phyloP scores from a whole-genome alignment of 306 rosid genomes.

The Cucurbita maxima region DNA sequence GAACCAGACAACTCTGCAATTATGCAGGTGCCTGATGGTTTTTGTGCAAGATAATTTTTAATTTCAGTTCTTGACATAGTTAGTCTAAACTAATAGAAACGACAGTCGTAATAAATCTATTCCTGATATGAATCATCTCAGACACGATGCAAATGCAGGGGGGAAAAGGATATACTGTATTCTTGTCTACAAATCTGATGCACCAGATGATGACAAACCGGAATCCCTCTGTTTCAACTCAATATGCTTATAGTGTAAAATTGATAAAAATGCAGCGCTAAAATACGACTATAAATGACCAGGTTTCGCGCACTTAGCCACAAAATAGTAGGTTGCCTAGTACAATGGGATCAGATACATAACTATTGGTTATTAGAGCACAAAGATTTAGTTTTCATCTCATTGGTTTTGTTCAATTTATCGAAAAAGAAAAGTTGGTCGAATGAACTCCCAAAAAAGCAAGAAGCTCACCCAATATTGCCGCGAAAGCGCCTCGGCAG shows the following conservation, averaged over 20 bases:
- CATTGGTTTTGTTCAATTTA: constrained; percentile 3
- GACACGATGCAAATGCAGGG: not conserved
- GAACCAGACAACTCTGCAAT: not conserved
- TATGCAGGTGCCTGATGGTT: not conserved
- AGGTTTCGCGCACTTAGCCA: not conserved
- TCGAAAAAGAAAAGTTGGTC: not conserved
- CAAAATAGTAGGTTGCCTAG: not conserved
- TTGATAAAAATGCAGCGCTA: not conserved
- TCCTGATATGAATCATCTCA: not conserved
- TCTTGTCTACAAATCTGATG: not conserved
- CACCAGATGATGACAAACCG: not conserved
- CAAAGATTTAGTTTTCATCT: constrained; percentile 9
- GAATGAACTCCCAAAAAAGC: constrained; percentile 3
- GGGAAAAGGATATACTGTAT: not conserved
- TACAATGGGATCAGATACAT: not conserved
- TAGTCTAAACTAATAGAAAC: not conserved
- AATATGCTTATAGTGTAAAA: not conserved
- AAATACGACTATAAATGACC: not conserved
- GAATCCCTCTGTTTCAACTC: not conserved
- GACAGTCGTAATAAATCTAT: not conserved
- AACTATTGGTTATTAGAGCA: not conserved
- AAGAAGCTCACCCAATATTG: constrained; percentile 83
- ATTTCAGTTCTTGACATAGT: not conserved
- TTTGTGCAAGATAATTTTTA: not conserved
- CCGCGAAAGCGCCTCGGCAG: constrained; percentile 56